Conservation (phyloP, 495 filamentous ascomycete genomes). For the Aspergillus heteromorphus region DNA sequence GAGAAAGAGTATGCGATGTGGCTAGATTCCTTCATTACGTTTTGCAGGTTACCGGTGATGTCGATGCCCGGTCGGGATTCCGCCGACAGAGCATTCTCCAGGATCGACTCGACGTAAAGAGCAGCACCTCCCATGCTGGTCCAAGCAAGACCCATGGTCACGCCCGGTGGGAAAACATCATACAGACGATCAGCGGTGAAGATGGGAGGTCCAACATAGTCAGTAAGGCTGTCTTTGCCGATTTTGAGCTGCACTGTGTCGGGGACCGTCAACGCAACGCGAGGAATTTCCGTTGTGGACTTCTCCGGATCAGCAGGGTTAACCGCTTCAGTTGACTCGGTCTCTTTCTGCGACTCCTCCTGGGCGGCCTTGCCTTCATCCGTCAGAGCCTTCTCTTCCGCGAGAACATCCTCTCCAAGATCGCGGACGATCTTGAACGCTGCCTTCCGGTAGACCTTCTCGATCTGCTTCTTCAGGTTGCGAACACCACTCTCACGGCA, state of each 20-base stretch:
- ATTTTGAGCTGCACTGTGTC: constrained; percentile 83
- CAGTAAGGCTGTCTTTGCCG: constrained; percentile 83
- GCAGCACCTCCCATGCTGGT: constrained; percentile 96
- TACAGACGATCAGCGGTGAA: constrained; percentile 96
- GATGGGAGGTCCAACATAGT: constrained; percentile 93
- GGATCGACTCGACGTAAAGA: constrained; percentile 93
- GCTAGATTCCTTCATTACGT: constrained; percentile 97
- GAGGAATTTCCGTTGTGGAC: constrained; percentile 69
- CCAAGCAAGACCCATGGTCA: constrained; percentile 98
- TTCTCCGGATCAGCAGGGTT: constrained; percentile 57
- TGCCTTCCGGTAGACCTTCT: constrained; percentile 97
- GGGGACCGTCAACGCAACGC: constrained; percentile 77
- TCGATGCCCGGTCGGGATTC: constrained; percentile 72
- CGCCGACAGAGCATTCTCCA: constrained; percentile 71
- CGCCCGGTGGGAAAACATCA: constrained; percentile 90
- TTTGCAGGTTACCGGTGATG: constrained; percentile 89
- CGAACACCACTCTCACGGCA: constrained; percentile 95
- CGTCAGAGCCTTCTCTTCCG: constrained; percentile 79
- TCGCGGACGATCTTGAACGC: constrained; percentile 97
- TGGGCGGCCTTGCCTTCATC: constrained; percentile 81
- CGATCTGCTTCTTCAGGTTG: constrained; percentile 98
- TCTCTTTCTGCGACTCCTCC: constrained; percentile 61
- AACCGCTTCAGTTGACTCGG: constrained; percentile 48
- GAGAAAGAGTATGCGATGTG: constrained; percentile 93
- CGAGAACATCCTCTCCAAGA: constrained; percentile 77